phyloP scores from a whole-genome alignment of 2,329 filamentous ascomycete genomes.

The Botrytis sinoallii region DNA sequence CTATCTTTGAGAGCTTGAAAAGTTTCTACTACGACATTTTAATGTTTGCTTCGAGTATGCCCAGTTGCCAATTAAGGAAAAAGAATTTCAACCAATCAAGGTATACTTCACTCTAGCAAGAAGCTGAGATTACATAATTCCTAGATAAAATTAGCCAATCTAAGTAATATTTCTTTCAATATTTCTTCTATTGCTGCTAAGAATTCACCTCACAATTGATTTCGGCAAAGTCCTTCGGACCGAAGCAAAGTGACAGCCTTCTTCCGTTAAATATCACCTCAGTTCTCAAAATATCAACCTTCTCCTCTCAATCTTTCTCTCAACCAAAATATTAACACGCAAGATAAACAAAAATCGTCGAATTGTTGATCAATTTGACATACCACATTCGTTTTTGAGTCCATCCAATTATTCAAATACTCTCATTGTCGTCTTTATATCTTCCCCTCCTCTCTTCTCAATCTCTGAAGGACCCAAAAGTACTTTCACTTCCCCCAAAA shows the following conservation, averaged over 20 bases:
- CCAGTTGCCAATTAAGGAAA: neutral
- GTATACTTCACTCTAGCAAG: neutral
- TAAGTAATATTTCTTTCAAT: neutral
- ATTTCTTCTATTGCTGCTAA: neutral
- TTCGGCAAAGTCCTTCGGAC: neutral
- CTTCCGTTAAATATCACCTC: neutral
- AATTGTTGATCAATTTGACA: constrained; percentile 11
- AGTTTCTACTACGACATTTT: neutral
- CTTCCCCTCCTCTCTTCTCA: neutral
- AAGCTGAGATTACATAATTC: neutral
- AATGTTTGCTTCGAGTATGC: neutral
- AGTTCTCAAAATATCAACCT: neutral
- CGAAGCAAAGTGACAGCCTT: neutral
- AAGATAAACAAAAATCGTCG: neutral
- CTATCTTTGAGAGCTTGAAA: neutral
- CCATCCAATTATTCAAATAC: neutral
- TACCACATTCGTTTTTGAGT: constrained; percentile 3
- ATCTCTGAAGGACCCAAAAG: neutral
- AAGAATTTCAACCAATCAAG: neutral
- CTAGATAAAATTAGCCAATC: too few species aligned
- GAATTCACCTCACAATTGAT: neutral
- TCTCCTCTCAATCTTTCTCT: neutral
- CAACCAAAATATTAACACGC: neutral
- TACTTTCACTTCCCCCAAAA: neutral
- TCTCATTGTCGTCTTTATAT: neutral